These are phyloP conservation scores for Cryptosporidium sp. DNA, from an alignment of 169 alveolate genomes.

Conservation along the genomic window DNA sequence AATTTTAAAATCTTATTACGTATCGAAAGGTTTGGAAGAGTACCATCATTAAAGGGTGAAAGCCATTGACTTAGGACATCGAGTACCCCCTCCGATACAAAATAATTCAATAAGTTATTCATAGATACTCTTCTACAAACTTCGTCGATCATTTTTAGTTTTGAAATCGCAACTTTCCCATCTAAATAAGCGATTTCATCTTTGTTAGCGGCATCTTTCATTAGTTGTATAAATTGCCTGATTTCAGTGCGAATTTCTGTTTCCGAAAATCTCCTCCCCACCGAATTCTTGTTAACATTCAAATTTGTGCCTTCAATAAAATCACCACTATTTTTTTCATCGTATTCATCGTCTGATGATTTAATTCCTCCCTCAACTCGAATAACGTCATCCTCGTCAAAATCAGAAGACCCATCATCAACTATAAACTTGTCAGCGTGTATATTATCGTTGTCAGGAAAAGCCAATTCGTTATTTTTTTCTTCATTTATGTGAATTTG, in stretches of 20 bases:
- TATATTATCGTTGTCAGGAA: not conserved
- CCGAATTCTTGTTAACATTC: not conserved
- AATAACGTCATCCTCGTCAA: conserved; percentile 66
- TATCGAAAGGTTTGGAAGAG: conserved; percentile 85
- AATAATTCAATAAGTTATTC: conserved; percentile 86
- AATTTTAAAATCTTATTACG: conserved; percentile 84
- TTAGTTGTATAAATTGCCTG: conserved; percentile 38
- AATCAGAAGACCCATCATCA: conserved; percentile 62
- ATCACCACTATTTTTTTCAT: not conserved
- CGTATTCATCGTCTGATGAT: conserved; percentile 47
- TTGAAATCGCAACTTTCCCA: conserved; percentile 86
- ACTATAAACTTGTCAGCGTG: conserved; percentile 33
- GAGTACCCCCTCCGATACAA: conserved; percentile 85
- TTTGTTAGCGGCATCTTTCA: conserved; percentile 57
- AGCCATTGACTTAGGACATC: conserved; percentile 87
- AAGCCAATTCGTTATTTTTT: not conserved
- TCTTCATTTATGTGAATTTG: not conserved
- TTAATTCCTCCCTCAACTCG: conserved; percentile 64
- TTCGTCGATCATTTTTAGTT: conserved; percentile 83
- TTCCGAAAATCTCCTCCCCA: conserved; percentile 22
- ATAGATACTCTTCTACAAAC: conserved; percentile 81
- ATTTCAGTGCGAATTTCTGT: conserved; percentile 15
- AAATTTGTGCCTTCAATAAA: not conserved
- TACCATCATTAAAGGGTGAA: conserved; percentile 83
- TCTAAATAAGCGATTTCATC: conserved; percentile 56